Evolutionary conservation across 2,329 filamentous ascomycete genomes (phyloP).

Genomic region (Ophiostoma australiae): DNA sequence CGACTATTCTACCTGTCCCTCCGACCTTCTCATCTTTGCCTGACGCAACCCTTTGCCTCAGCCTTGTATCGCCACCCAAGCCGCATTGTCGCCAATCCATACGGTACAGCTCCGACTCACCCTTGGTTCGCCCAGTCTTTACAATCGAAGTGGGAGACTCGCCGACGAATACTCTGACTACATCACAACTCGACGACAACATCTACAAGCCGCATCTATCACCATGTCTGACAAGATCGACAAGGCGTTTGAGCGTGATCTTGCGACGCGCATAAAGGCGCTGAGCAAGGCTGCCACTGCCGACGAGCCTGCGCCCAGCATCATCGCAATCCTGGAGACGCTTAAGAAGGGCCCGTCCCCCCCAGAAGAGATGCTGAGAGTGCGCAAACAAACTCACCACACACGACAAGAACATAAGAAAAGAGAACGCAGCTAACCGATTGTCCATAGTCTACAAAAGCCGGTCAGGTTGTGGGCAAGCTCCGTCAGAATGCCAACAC

Average conservation of each 20-base stretch:
- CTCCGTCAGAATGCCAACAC: constrained; percentile 71
- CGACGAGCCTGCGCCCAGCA: constrained; percentile 67
- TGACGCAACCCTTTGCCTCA: not conserved
- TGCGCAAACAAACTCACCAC: not conserved
- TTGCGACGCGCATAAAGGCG: constrained; percentile 69
- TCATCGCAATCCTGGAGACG: constrained; percentile 69
- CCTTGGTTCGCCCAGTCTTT: not conserved
- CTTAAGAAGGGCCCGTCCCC: constrained; percentile 76
- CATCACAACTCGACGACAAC: not conserved
- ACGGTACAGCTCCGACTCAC: not conserved
- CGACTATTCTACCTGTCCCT: not conserved
- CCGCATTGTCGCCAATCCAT: not conserved
- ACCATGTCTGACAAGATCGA: constrained; percentile 21
- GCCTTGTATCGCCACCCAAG: constrained; percentile 6
- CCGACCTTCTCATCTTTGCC: not conserved
- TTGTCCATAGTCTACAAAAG: constrained; percentile 65
- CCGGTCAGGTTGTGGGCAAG: constrained; percentile 84
- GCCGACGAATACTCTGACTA: not conserved
- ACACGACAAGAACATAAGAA: not conserved
- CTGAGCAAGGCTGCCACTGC: constrained; percentile 72
- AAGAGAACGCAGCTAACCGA: not conserved
- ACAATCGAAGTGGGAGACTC: not conserved
- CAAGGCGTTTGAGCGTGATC: constrained; percentile 64
- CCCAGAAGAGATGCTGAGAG: constrained; percentile 64
- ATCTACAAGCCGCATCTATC: not conserved